phyloP scores from a whole-genome alignment of 805 yeast species.

The Yamadazyma nakazawae region DNA sequence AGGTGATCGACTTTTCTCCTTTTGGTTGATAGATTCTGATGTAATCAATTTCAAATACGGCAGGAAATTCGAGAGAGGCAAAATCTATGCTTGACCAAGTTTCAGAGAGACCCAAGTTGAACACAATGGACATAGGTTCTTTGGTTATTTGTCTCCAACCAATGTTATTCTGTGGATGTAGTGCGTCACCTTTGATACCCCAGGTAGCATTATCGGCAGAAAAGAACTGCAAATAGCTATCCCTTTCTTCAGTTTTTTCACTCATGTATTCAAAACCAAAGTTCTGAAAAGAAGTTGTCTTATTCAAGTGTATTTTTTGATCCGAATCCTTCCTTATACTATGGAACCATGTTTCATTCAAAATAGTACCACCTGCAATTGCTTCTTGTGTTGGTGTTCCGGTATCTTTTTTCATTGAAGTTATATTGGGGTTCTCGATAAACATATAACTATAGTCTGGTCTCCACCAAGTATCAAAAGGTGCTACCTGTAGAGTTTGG shows the following conservation, averaged over 20 bases:
- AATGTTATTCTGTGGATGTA: constrained; percentile 36
- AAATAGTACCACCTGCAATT: constrained; percentile 32
- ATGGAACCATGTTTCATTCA: constrained; percentile 37
- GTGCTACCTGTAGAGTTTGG: constrained; percentile 43
- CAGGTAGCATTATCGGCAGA: constrained; percentile 27
- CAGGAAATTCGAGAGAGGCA: constrained; percentile 33
- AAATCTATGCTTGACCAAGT: constrained; percentile 41
- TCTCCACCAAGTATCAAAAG: constrained; percentile 42
- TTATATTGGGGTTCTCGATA: constrained; percentile 24
- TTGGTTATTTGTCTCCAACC: constrained; percentile 35
- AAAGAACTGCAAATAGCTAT: constrained; percentile 34
- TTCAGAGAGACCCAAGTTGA: constrained; percentile 40
- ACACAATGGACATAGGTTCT: constrained; percentile 38
- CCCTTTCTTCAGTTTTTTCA: constrained; percentile 17
- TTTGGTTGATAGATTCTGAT: constrained; percentile 40
- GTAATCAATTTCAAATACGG: constrained; percentile 35
- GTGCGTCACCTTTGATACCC: constrained; percentile 27
- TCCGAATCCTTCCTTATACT: constrained; percentile 10
- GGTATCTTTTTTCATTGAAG: constrained; percentile 35
- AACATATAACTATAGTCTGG: constrained; percentile 37
- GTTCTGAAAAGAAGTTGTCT: constrained; percentile 25
- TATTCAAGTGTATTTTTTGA: constrained; percentile 4
- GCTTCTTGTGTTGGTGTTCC: constrained; percentile 42
- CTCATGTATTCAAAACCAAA: constrained; percentile 35
- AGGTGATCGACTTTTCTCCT: constrained; percentile 25